Evolutionary conservation across 768 basidiomycete species (phyloP), one percentile per base, ranked within the genome.

Genomic region (Hydnum rufescens): DNA sequence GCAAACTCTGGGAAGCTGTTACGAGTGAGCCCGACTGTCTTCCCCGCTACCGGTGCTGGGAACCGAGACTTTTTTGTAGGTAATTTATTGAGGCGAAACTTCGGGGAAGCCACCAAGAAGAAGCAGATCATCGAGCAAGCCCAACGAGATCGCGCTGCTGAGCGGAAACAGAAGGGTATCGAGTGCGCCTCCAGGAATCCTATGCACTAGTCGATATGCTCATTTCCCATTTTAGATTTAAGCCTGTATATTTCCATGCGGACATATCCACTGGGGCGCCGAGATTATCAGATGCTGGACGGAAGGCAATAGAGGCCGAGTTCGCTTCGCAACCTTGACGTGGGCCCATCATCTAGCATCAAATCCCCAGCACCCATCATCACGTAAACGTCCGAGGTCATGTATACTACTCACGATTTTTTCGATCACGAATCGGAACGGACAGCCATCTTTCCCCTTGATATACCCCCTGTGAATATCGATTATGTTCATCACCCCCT

Each of bases 81-180:
- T 43, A 69, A 74, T 54, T 65, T 97, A 53, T 48, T 84, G 42
- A 73, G 68, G 61, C 97, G 95, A 73, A 84, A 92, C 61, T 99
- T 75, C 66, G 72, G 75, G 23, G 87, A 92, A 39, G 95, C 95
- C 51, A 96, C 88, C 53, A 83, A 73, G 70, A 76, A 82, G 68
- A 99, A 99, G 71, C 75, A 89, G 51, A 65, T 65, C 3, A 93
- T 99, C 53, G 95, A 99, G 67, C 93, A 97, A 73, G 75, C 64
- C 61, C 95, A 97, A 70, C 70, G 95, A 49, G 90, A 96, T 55
- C 74, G 78, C 30, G 85, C 89, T 4, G 82, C 80, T 6, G 85
- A 88, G 64, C 71, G 88, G 66, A 92, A 87, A 71, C 74, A 72
- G 64, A 82, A 76, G 53, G 85, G 82, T 18, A 64, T 75, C 29